Evolutionary conservation across 306 rosid species (phyloP).

Genomic region (Acacia crassicarpa): DNA sequence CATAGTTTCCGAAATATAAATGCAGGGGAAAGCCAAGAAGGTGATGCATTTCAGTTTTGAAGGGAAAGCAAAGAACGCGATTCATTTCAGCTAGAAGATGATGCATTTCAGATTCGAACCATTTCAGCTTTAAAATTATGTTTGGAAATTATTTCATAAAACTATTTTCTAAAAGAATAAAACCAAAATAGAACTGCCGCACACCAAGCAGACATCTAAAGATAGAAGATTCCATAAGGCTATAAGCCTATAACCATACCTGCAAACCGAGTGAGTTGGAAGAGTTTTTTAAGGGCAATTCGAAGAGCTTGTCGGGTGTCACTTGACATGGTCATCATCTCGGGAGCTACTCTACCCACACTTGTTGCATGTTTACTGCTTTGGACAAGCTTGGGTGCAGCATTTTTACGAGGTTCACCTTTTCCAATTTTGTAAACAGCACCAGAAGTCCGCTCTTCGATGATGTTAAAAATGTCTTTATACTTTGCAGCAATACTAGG

Average conservation of each 20-base stretch:
- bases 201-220: slow-evolving; percentile 13
- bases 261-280: slow-evolving; percentile 85
- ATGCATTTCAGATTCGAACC: neutral
- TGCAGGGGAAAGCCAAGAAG: neutral
- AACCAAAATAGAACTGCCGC: neutral
- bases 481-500: slow-evolving; percentile 60
- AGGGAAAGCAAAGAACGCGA: neutral
- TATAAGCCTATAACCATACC: slow-evolving; percentile 39
- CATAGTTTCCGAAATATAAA: neutral
- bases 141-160: neutral
- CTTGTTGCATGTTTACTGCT: slow-evolving; percentile 34
- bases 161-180: neutral
- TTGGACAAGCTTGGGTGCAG: slow-evolving; percentile 37
- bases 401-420: slow-evolving; percentile 36
- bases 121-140: neutral
- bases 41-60: neutral
- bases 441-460: slow-evolving; percentile 34
- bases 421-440: slow-evolving; percentile 22
- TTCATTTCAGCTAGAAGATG: no score
- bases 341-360: slow-evolving; percentile 37
- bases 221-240: neutral
- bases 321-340: slow-evolving; percentile 68
- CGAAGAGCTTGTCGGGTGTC: slow-evolving; percentile 76
- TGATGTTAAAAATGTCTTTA: slow-evolving; percentile 37
- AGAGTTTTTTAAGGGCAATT: slow-evolving; percentile 62